Evolutionary conservation across 192 early-diverging fungal species (phyloP), one percentile per base, ranked within the genome.

Genomic region (Linnemannia schmuckeri): DNA sequence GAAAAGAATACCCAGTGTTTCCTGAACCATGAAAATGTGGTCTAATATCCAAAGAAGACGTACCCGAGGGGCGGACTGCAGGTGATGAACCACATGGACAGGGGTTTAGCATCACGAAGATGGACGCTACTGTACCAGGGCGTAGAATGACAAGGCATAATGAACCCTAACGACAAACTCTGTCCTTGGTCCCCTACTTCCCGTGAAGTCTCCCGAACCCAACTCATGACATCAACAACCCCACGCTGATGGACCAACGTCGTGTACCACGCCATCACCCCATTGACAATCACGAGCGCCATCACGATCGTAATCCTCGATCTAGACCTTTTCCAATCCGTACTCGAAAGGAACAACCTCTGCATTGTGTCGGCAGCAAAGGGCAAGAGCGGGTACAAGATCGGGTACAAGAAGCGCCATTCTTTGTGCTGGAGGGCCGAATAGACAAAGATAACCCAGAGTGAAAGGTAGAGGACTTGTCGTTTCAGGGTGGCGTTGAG

Each of bases 141-240:
- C 5, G 98, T 98, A 7, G 98, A 99, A 82, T 99, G 98, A 76
- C 98, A 99, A 10, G 98, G 98, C 97, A 98, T 99, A 47, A 99
- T 82, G 77, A 98, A 95, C 3, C 95, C 91, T 17, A 97, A 89
- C 27, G 90, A 88, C 37, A 80, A 33, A 27, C 85, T 72, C 35
- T 76, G 57, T 38, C 55, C 27, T 15, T 66, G 61, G 15, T 30
- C 10, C 15, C 30, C 69, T 55, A 20, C 33, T 42, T 71, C 78
- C 52, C 72, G 37, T 17, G 82, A 82, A 46, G 94, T 88, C 3
- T 85, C 71, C 70, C 96, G 90, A 54, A 99, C 75, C 88, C 94
- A 97, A 4, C 78, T 47, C 91, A 97, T 94, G 12, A 95, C 97
- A 81, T 98, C 97, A 4, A 99, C 79, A 1, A 98, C 97, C 13